Percentiles rank a stretch among this genome's conserved stretches.
Conservation (phyloP, 2,329 filamentous ascomycete genomes). For the Emergomyces orientalis region DNA sequence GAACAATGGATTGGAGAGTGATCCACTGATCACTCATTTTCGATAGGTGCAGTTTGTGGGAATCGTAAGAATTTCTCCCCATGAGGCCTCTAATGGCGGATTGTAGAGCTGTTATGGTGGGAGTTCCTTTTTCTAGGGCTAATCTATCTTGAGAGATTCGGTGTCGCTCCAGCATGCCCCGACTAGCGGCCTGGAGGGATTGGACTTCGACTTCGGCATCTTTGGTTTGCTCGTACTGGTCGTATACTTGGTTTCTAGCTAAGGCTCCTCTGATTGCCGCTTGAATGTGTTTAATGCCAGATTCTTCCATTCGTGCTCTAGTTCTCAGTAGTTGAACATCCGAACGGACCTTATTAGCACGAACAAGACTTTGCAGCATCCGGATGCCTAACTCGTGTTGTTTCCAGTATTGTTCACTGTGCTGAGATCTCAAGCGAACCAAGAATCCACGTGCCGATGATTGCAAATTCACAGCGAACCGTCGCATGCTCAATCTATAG, state of each 20-base stretch:
- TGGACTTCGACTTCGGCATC: conserved; percentile 56
- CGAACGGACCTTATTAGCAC: conserved; percentile 42
- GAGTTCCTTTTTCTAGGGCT: conserved; percentile 22
- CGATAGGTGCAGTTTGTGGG: conserved; percentile 34
- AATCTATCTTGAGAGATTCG: conserved; percentile 19
- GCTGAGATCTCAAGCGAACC: conserved; percentile 53
- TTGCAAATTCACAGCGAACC: conserved; percentile 71
- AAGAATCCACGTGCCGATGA: conserved; percentile 69
- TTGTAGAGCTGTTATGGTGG: conserved; percentile 24
- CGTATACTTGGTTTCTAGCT: conserved; percentile 31
- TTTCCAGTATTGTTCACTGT: conserved; percentile 63
- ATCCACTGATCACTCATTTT: conserved; percentile 34
- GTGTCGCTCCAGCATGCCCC: conserved; percentile 14
- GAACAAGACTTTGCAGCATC: conserved; percentile 71
- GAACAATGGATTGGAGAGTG: conserved; percentile 38
- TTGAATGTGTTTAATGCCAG: conserved; percentile 43
- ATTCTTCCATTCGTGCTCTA: conserved; percentile 31
- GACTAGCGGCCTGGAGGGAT: conserved; percentile 45
- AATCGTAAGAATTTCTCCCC: conserved; percentile 31
- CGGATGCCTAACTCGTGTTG: conserved; percentile 62
- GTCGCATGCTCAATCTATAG: conserved; percentile 74
- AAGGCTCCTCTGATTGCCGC: conserved; percentile 46
- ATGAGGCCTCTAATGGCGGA: conserved; percentile 17
- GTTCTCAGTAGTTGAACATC: conserved; percentile 36
- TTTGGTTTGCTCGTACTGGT: conserved; percentile 52